Evolutionary conservation across 2,329 filamentous ascomycete genomes (phyloP).

Genomic region (Curvularia sp.): DNA sequence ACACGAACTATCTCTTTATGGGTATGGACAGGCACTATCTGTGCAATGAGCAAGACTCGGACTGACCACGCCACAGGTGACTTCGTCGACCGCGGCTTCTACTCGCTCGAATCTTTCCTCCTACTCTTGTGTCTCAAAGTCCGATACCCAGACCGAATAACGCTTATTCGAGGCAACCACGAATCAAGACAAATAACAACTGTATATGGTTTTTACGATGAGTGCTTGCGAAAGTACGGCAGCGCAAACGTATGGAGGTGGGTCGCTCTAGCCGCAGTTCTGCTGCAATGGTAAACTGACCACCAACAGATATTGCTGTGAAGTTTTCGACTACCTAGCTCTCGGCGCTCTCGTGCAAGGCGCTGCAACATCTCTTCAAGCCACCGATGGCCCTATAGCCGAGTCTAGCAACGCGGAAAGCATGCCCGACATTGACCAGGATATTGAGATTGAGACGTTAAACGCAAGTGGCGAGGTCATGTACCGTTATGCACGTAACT

Average conservation of each 20-base stretch:
- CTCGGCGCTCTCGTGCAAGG: constrained; percentile 91
- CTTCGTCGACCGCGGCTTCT: constrained; percentile 97
- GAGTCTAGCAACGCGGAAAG: constrained; percentile 60
- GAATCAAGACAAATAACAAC: constrained; percentile 97
- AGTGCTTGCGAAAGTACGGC: constrained; percentile 80
- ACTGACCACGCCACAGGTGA: constrained; percentile 68
- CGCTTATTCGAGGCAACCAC: constrained; percentile 92
- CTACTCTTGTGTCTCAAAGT: constrained; percentile 96
- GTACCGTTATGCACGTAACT: constrained; percentile 68
- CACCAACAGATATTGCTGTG: constrained; percentile 74
- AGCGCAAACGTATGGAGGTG: constrained; percentile 89
- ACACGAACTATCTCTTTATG: constrained; percentile 98
- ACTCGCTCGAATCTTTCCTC: constrained; percentile 95
- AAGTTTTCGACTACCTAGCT: constrained; percentile 96
- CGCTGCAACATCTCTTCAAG: constrained; percentile 71
- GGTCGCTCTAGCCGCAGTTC: too few relatives aligned
- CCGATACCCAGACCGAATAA: constrained; percentile 96
- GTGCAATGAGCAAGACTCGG: background rate
- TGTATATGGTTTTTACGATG: constrained; percentile 89
- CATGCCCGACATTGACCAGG: constrained; percentile 65
- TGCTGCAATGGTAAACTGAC: background rate
- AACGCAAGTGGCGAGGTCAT: constrained; percentile 83
- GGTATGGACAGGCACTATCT: constrained; percentile 58
- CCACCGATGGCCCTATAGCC: constrained; percentile 62
- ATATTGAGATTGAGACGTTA: constrained; percentile 91